Base-by-base conservation (phyloP, 768 basidiomycete species). In the Tulasnella sp. region DNA sequence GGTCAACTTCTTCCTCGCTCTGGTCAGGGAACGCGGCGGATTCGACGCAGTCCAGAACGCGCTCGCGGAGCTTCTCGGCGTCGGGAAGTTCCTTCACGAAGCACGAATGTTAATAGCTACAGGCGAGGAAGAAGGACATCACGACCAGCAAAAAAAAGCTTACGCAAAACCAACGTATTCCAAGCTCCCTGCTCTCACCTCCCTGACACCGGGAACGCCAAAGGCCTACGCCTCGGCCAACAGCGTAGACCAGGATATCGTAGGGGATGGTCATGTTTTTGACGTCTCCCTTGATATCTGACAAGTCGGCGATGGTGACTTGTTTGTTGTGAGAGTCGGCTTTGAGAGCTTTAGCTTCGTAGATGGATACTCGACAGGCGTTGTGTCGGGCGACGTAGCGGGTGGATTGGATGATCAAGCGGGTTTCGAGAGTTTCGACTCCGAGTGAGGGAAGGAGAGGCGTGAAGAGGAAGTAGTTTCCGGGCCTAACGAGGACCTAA, bases 391-490 rank as follows among this genome's bases (percentile, higher is more conserved):
- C 94, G 79, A 97, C 86, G 82, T 95, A 98, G 38, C 97, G 91
- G 0, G 94, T 99, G 36, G 78, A 96, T 86, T 90, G 85, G 78
- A 87, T 88, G 81, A 99, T 96, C 37, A 93, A 93, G 42, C 91
- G 89, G 11, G 93, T 85, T 78, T 89, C 91, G 72, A 99, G 86
- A 0, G 97, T 99, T 67, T 97, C 97, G 71, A 96, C 95, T 0
- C 97, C 96, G 54, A 98, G 97, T 76, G 94, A 96, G 2, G 97
- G 97, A 11, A 99, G 85, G 36, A 99, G 87, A 25, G 97, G 97
- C 0, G 97, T 96, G 85, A 98, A 99, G 67, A 98, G 89, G 89
- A 99, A 99, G 86, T 92, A 99, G 84, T 99, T 99, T 82, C 93
- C 91, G 4, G 97, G 97, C 76, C 94, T 96, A 83, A 99, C 89